Evolutionary conservation across 2,329 filamentous ascomycete species (phyloP).

Genomic region (Acrodontium crateriforme): DNA sequence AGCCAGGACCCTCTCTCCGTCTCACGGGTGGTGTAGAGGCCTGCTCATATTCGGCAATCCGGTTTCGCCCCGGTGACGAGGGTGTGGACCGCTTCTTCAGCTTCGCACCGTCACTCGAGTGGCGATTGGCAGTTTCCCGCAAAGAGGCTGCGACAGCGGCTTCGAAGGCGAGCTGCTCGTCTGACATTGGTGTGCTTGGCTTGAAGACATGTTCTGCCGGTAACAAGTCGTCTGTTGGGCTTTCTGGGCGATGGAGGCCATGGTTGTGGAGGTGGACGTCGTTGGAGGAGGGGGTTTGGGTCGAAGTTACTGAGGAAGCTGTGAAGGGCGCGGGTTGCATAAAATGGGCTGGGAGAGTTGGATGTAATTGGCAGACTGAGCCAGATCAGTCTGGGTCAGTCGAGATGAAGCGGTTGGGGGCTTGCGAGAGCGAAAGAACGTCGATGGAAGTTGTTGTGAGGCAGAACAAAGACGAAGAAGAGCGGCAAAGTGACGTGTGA

Average conservation of each 20-base stretch:
- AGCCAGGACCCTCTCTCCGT: slow-evolving; percentile 32
- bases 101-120: slow-evolving; percentile 1
- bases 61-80: slow-evolving; percentile 32
- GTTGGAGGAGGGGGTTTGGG: slow-evolving; percentile 25
- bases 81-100: slow-evolving; percentile 14
- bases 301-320: slow-evolving; percentile 33
- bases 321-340: slow-evolving; percentile 49
- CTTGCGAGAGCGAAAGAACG: no score
- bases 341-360: slow-evolving; percentile 35
- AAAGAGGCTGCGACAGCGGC: slow-evolving; percentile 16
- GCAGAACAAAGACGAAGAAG: no score
- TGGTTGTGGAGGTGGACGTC: slow-evolving; percentile 36
- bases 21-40: slow-evolving; percentile 23
- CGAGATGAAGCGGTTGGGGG: slow-evolving; percentile 12
- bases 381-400: slow-evolving; percentile 40
- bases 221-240: slow-evolving; percentile 31
- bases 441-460: no score
- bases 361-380: slow-evolving; percentile 38
- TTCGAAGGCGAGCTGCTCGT: slow-evolving; percentile 14
- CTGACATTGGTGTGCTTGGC: background rate
- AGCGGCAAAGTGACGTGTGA: no score
- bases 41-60: slow-evolving; percentile 43
- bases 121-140: slow-evolving; percentile 12
- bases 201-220: slow-evolving; percentile 21
- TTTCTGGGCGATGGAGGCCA: slow-evolving; percentile 40